phyloP scores from a whole-genome alignment of 345 rosid species.

The Eucalyptus polyanthemos region DNA sequence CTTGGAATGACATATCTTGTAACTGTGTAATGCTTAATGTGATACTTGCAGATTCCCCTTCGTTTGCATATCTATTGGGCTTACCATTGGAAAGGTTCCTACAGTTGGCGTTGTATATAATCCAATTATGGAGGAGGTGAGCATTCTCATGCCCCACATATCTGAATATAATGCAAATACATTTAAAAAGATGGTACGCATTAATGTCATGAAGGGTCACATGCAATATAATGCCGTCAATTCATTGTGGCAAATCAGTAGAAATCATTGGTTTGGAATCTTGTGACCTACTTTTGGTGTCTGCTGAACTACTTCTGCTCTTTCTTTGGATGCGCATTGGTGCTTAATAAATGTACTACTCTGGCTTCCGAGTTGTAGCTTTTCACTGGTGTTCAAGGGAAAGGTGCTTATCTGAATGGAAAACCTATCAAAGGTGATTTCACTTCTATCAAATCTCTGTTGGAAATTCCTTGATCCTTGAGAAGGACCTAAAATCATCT shows the following conservation, averaged over 20 bases:
- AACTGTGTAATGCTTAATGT: background rate
- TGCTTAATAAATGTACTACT: background rate
- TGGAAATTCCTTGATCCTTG: background rate
- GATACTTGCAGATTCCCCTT: constrained; percentile 59
- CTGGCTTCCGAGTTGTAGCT: constrained; percentile 30
- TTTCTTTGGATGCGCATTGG: background rate
- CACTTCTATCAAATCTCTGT: background rate
- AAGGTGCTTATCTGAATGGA: constrained; percentile 83
- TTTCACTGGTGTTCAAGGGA: constrained; percentile 58
- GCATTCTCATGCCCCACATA: background rate
- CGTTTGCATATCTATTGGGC: constrained; percentile 92
- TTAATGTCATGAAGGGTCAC: background rate
- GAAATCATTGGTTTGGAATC: background rate
- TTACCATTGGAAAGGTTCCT: constrained; percentile 73
- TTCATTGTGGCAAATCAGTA: background rate
- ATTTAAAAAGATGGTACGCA: background rate
- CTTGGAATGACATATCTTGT: background rate
- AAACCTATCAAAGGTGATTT: constrained; percentile 64
- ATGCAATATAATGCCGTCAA: background rate
- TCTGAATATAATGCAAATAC: background rate
- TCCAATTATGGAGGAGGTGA: constrained; percentile 92
- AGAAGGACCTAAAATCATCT: background rate
- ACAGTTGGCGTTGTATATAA: constrained; percentile 85
- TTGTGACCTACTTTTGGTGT: background rate
- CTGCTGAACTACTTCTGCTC: background rate